Conservation (phyloP, 805 yeast species). For the Cyberlindnera xylosilytica region DNA sequence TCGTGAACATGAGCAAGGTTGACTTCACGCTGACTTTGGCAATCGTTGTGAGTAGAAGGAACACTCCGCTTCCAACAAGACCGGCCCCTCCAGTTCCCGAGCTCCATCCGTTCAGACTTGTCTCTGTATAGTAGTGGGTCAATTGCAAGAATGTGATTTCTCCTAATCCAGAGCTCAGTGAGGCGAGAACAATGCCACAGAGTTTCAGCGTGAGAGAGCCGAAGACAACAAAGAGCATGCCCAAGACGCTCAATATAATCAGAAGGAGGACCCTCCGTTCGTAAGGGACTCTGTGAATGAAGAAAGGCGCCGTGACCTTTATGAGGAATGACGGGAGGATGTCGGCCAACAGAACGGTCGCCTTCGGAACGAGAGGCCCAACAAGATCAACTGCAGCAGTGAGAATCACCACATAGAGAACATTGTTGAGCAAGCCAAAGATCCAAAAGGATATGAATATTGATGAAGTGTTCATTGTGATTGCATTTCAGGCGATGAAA, state of each 20-base stretch:
- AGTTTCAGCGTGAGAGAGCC: slow-evolving; percentile 40
- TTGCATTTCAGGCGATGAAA: not conserved
- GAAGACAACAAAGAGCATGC: slow-evolving; percentile 64
- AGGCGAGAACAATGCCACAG: slow-evolving; percentile 74
- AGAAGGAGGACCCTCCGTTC: slow-evolving; percentile 47
- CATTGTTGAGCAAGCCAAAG: slow-evolving; percentile 85
- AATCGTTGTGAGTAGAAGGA: slow-evolving; percentile 69
- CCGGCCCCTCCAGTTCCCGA: slow-evolving; percentile 98
- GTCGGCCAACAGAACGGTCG: slow-evolving; percentile 80
- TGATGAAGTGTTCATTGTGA: not conserved
- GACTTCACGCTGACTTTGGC: slow-evolving; percentile 50
- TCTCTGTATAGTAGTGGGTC: slow-evolving; percentile 67
- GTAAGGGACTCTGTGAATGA: slow-evolving; percentile 65
- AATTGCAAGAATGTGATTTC: slow-evolving; percentile 85
- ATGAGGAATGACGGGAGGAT: slow-evolving; percentile 76
- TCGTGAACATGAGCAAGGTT: slow-evolving; percentile 55
- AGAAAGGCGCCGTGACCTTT: slow-evolving; percentile 76
- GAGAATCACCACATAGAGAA: slow-evolving; percentile 84
- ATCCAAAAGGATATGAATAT: slow-evolving; percentile 61
- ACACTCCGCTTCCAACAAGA: slow-evolving; percentile 71
- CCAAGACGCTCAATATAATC: slow-evolving; percentile 57
- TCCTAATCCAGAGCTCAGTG: slow-evolving; percentile 84
- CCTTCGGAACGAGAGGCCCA: slow-evolving; percentile 80
- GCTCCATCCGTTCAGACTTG: slow-evolving; percentile 82
- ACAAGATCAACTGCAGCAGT: slow-evolving; percentile 92